Conservation (phyloP, 2,329 filamentous ascomycete genomes). For the Mycocentrospora acerina region DNA sequence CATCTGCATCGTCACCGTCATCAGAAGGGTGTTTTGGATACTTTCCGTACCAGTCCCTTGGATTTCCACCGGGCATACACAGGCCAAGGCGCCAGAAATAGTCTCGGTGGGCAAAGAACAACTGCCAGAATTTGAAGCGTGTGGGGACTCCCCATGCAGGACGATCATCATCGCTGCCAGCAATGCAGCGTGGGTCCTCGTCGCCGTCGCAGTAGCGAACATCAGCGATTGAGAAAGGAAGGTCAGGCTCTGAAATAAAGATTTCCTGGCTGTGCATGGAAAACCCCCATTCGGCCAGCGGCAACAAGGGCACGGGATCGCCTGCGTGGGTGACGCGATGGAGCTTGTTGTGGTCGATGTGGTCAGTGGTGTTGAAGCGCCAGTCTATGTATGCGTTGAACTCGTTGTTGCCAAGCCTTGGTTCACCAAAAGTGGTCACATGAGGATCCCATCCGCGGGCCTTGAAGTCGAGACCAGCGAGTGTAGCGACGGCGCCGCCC, state of each 20-base stretch:
- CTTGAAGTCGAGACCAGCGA: slow-evolving; percentile 81
- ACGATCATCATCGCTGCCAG: slow-evolving; percentile 50
- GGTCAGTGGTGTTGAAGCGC: slow-evolving; percentile 45
- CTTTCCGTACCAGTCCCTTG: slow-evolving; percentile 63
- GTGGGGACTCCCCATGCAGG: slow-evolving; percentile 45
- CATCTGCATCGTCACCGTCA: slow-evolving; percentile 12
- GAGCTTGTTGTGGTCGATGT: slow-evolving; percentile 50
- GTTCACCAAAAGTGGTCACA: slow-evolving; percentile 93
- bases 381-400: slow-evolving; percentile 57
- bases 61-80: slow-evolving; percentile 80
- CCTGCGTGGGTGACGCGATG: slow-evolving; percentile 80
- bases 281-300: slow-evolving; percentile 86
- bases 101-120: slow-evolving; percentile 91
- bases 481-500: slow-evolving; percentile 85
- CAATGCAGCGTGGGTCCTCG: slow-evolving; percentile 70
- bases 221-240: slow-evolving; percentile 70
- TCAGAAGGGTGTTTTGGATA: slow-evolving; percentile 27
- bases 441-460: slow-evolving; percentile 72
- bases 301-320: slow-evolving; percentile 87
- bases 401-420: slow-evolving; percentile 60
- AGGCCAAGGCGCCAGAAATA: slow-evolving; percentile 95
- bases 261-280: slow-evolving; percentile 82
- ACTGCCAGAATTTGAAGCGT: slow-evolving; percentile 80
- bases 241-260: slow-evolving; percentile 70
- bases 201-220: slow-evolving; percentile 71